Evolutionary conservation across 2,329 filamentous ascomycete species (phyloP).

Genomic region (Epicoccum sorghinum): DNA sequence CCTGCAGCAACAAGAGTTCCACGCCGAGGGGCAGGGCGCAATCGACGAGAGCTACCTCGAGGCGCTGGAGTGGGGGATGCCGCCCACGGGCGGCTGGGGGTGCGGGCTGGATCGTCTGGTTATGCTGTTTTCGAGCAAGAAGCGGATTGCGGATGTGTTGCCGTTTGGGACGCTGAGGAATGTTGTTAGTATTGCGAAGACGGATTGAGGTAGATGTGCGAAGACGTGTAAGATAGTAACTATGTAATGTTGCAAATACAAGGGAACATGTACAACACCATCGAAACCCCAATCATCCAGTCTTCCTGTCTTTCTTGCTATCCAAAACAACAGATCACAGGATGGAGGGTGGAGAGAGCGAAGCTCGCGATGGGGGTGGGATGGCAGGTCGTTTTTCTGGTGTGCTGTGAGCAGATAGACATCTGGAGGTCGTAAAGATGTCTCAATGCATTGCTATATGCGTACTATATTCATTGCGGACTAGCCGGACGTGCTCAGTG

Average conservation of each 20-base stretch:
- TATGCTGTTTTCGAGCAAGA: slow-evolving; percentile 84
- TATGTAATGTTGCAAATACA: too few species aligned
- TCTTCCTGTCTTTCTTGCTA: too few species aligned
- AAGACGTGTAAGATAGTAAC: too few species aligned
- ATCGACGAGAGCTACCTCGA: slow-evolving; percentile 84
- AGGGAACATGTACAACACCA: too few species aligned
- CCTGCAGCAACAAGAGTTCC: slow-evolving; percentile 58
- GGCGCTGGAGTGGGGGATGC: slow-evolving; percentile 84
- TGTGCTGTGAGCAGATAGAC: too few species aligned
- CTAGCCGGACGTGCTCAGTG: neutral
- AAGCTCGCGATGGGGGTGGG: too few species aligned
- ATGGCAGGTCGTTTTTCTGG: too few species aligned
- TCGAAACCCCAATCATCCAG: too few species aligned
- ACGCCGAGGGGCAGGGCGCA: slow-evolving; percentile 45
- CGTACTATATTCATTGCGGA: slow-evolving; percentile 23
- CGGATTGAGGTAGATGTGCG: slow-evolving; percentile 12
- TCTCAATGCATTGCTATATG: too few species aligned
- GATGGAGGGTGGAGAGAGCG: too few species aligned
- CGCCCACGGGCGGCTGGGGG: slow-evolving; percentile 97
- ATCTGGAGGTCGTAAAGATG: too few species aligned
- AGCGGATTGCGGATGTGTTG: slow-evolving; percentile 83
- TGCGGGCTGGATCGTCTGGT: slow-evolving; percentile 89
- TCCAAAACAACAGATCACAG: too few species aligned
- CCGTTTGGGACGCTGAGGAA: slow-evolving; percentile 83
- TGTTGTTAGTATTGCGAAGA: slow-evolving; percentile 51